A percentile compares a stretch with the other conserved stretches of the same genome.
phyloP scores from a whole-genome alignment of 2,329 filamentous ascomycete genomes.

The Phyllosticta paracitricarpa region DNA sequence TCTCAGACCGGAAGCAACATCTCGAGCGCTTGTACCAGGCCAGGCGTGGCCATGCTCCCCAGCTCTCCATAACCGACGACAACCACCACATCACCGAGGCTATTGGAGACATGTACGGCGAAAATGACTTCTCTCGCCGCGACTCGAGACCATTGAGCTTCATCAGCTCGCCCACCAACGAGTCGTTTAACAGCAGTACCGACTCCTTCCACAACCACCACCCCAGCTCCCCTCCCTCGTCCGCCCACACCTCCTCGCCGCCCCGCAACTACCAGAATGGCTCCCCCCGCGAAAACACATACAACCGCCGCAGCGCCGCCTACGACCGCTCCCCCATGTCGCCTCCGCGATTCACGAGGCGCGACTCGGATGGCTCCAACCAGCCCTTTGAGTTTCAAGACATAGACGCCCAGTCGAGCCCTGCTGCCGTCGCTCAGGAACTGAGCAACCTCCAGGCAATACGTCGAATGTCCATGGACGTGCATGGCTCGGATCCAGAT shows the following conservation, averaged over 20 bases:
- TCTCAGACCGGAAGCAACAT: conserved; percentile 33
- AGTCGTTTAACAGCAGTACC: conserved; percentile 27
- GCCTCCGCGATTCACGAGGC: conserved; percentile 30
- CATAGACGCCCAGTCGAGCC: conserved; percentile 81
- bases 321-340: conserved; percentile 22
- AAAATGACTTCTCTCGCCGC: conserved; percentile 50
- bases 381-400: conserved; percentile 66
- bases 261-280: conserved; percentile 10
- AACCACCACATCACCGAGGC: conserved; percentile 91
- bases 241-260: conserved; percentile 14
- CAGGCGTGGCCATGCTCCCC: conserved; percentile 48
- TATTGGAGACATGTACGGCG: conserved; percentile 83
- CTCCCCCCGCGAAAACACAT: conserved; percentile 12
- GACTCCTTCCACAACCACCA: not conserved
- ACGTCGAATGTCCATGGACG: conserved; percentile 89
- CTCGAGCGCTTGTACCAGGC: conserved; percentile 40
- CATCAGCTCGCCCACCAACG: conserved; percentile 49
- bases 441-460: conserved; percentile 85
- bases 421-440: conserved; percentile 83
- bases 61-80: conserved; percentile 71
- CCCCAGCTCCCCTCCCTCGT: conserved; percentile 19
- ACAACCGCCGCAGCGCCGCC: conserved; percentile 11
- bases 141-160: conserved; percentile 67
- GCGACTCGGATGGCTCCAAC: conserved; percentile 36
- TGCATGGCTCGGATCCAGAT: conserved; percentile 61